These are phyloP conservation scores for Taxawa tesnikishii DNA, from an alignment of 2,329 filamentous ascomycete species.

Conservation along the genomic window DNA sequence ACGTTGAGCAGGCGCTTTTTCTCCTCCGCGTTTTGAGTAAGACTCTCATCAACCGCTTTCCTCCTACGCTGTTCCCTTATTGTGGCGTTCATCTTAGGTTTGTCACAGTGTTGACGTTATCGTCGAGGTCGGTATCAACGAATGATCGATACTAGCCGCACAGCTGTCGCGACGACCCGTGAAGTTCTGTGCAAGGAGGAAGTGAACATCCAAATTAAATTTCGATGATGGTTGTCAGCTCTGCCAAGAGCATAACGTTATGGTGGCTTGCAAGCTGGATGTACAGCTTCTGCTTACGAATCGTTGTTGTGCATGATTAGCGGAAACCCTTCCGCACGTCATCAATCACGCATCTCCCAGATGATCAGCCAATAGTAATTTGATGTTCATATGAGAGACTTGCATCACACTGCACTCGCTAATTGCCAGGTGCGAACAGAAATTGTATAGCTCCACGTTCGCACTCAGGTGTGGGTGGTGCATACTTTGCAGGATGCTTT, in stretches of 20 bases:
- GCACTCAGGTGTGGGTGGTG: too few species aligned
- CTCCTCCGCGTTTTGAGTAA: neutral
- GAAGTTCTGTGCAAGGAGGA: neutral
- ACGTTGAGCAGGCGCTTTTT: neutral
- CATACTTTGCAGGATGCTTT: too few species aligned
- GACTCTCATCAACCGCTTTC: neutral
- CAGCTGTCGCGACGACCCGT: neutral
- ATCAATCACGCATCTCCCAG: too few species aligned
- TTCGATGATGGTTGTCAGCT: neutral
- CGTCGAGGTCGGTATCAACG: too few species aligned
- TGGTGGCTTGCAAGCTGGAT: neutral
- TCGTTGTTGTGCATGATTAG: too few species aligned
- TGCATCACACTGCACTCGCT: too few species aligned
- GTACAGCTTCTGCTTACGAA: too few species aligned
- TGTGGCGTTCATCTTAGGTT: neutral
- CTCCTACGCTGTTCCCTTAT: neutral
- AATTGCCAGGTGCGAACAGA: too few species aligned
- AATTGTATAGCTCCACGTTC: too few species aligned
- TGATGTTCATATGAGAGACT: too few species aligned
- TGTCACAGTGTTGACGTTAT: neutral
- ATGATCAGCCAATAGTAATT: too few species aligned
- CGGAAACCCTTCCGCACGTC: too few species aligned
- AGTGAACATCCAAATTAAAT: neutral
- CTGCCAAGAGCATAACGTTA: neutral
- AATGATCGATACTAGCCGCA: neutral